A percentile compares a stretch with the other conserved stretches of the same genome.
Conservation (phyloP, 495 filamentous ascomycete genomes). For the Penicillium soppii region DNA sequence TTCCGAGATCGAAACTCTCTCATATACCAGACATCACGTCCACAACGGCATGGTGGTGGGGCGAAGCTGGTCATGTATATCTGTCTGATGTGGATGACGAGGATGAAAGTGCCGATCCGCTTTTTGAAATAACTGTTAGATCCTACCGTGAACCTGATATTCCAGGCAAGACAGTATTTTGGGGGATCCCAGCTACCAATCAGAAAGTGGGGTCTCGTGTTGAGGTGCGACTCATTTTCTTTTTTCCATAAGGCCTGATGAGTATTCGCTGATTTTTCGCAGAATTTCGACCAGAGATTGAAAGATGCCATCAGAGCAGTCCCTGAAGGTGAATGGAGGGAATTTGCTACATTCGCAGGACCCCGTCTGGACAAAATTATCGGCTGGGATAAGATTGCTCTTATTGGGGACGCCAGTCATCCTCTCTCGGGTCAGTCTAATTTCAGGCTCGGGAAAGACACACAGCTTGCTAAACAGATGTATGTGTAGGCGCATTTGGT, state of each 20-base stretch:
- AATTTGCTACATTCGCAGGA: constrained; percentile 46
- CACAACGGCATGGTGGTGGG: constrained; percentile 48
- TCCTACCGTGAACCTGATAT: constrained; percentile 20
- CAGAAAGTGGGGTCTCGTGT: constrained; percentile 32
- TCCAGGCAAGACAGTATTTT: constrained; percentile 38
- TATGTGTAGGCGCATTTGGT: constrained; percentile 34
- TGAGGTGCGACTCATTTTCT: constrained; percentile 20
- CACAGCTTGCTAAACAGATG: not conserved
- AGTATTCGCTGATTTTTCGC: constrained; percentile 7
- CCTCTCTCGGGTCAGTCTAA: constrained; percentile 35
- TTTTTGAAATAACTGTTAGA: constrained; percentile 25
- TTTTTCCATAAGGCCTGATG: not conserved
- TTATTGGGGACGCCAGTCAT: constrained; percentile 51
- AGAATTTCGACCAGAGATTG: constrained; percentile 37
- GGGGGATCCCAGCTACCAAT: constrained; percentile 47
- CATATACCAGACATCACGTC: constrained; percentile 37
- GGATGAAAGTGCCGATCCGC: constrained; percentile 7
- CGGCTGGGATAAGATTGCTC: constrained; percentile 44
- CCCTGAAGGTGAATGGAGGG: constrained; percentile 37
- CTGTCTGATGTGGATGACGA: constrained; percentile 43
- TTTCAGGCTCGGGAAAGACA: not conserved
- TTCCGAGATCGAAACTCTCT: constrained; percentile 22
- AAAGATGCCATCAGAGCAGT: constrained; percentile 34
- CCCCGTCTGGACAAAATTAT: constrained; percentile 32
- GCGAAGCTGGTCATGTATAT: constrained; percentile 42